phyloP scores from a whole-genome alignment of 192 early-diverging fungal genomes.

The Endogone sp. region DNA sequence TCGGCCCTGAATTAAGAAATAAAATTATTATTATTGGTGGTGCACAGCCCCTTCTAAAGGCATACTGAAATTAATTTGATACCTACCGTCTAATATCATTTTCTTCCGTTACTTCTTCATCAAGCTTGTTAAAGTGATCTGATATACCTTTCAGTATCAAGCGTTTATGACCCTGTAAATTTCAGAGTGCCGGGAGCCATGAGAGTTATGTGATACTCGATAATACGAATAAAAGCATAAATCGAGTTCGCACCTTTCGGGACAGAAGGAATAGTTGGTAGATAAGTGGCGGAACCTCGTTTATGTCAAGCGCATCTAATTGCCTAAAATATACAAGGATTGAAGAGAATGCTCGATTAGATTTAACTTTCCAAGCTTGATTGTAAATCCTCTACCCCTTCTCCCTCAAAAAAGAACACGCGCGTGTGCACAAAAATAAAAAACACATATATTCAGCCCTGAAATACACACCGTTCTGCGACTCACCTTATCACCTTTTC shows the following conservation, averaged over 20 bases:
- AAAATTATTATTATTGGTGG: not conserved
- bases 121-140: slow-evolving; percentile 53
- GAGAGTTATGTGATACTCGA: not conserved
- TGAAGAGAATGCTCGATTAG: too few species aligned
- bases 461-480: too few species aligned
- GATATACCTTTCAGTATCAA: slow-evolving; percentile 49
- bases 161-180: slow-evolving; percentile 43
- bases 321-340: slow-evolving; percentile 25
- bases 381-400: too few species aligned
- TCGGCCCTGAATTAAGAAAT: not conserved
- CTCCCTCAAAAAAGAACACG: too few species aligned
- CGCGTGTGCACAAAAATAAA: too few species aligned
- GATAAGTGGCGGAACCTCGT: slow-evolving; percentile 60
- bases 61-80: too few species aligned
- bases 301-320: slow-evolving; percentile 37
- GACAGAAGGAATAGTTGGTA: slow-evolving; percentile 66
- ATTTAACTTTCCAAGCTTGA: too few species aligned
- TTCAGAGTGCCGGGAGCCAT: not conserved
- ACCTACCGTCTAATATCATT: not conserved
- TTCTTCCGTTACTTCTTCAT: slow-evolving; percentile 19
- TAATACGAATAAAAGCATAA: too few species aligned
- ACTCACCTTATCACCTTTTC: not conserved
- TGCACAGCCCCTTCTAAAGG: not conserved
- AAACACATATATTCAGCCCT: too few species aligned
- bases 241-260: too few species aligned